Conservation (phyloP, 2,329 filamentous ascomycete genomes). For the Talaromyces atroroseus region DNA sequence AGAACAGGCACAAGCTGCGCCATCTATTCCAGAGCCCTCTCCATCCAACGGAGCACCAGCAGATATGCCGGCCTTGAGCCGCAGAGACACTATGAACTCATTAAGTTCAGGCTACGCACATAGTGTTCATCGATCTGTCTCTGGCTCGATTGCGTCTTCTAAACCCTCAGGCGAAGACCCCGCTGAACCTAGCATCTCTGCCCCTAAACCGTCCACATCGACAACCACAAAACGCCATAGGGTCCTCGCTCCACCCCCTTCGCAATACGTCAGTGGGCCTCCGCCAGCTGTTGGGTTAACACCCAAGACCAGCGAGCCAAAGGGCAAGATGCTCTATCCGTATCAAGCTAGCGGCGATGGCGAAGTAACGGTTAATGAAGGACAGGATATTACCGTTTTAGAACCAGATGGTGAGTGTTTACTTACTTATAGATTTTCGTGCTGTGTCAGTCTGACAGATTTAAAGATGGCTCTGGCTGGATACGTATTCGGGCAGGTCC, state of each 20-base stretch:
- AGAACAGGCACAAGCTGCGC: conserved; percentile 62
- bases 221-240: conserved; percentile 54
- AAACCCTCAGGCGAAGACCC: conserved; percentile 40
- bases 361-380: conserved; percentile 75
- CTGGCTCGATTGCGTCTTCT: conserved; percentile 49
- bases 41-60: conserved; percentile 33
- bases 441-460: conserved; percentile 10
- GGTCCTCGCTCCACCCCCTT: conserved; percentile 80
- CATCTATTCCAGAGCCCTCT: conserved; percentile 30
- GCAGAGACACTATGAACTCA: conserved; percentile 85
- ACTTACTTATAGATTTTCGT: background rate
- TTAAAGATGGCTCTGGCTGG: conserved; percentile 83
- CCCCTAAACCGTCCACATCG: conserved; percentile 23
- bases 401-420: conserved; percentile 78
- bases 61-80: conserved; percentile 63
- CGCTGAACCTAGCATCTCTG: conserved; percentile 36
- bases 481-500: conserved; percentile 68
- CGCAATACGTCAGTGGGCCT: conserved; percentile 68
- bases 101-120: conserved; percentile 82
- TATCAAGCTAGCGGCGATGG: conserved; percentile 78
- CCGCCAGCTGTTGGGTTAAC: conserved; percentile 42
- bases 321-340: conserved; percentile 81
- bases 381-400: conserved; percentile 68
- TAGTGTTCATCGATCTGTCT: conserved; percentile 70
- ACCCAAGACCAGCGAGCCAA: conserved; percentile 50